These are phyloP conservation scores for Infundibulicybe gibba DNA, from an alignment of 768 basidiomycete species.

Conservation along the genomic window DNA sequence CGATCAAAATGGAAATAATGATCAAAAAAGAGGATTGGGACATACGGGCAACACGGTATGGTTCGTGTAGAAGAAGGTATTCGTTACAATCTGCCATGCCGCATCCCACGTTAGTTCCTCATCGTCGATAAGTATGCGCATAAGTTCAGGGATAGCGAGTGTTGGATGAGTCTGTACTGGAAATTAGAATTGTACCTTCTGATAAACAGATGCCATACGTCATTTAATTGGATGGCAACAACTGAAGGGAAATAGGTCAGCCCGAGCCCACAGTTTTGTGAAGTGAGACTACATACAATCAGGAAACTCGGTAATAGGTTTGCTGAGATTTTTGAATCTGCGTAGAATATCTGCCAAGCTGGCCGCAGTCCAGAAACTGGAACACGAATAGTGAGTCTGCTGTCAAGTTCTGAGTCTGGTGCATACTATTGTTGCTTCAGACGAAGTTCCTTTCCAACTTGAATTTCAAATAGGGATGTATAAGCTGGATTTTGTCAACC, in stretches of 20 bases:
- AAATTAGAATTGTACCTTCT: neutral
- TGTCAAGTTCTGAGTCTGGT: neutral
- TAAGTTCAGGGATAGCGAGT: slow-evolving; percentile 90
- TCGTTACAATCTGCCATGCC: slow-evolving; percentile 88
- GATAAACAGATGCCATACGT: slow-evolving; percentile 41
- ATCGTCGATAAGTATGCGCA: slow-evolving; percentile 90
- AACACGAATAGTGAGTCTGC: neutral
- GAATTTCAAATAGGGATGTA: no score
- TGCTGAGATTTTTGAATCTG: slow-evolving; percentile 87
- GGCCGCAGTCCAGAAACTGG: slow-evolving; percentile 84
- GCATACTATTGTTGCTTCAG: slow-evolving; percentile 89
- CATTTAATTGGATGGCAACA: slow-evolving; percentile 94
- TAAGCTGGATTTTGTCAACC: no score
- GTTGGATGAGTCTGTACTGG: slow-evolving; percentile 82
- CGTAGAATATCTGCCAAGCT: slow-evolving; percentile 87
- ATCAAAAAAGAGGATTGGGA: slow-evolving; percentile 9
- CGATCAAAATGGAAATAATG: neutral
- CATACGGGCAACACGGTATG: slow-evolving; percentile 87
- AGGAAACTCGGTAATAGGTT: slow-evolving; percentile 76
- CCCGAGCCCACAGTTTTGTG: slow-evolving; percentile 3
- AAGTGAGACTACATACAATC: slow-evolving; percentile 53
- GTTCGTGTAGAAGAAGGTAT: slow-evolving; percentile 95
- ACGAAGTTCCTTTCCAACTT: slow-evolving; percentile 84
- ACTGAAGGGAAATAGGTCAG: slow-evolving; percentile 31
- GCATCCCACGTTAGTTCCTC: slow-evolving; percentile 80